These are phyloP conservation scores for Colletotrichum liaoningense DNA, from an alignment of 2,329 filamentous ascomycete genomes.

Conservation along the genomic window DNA sequence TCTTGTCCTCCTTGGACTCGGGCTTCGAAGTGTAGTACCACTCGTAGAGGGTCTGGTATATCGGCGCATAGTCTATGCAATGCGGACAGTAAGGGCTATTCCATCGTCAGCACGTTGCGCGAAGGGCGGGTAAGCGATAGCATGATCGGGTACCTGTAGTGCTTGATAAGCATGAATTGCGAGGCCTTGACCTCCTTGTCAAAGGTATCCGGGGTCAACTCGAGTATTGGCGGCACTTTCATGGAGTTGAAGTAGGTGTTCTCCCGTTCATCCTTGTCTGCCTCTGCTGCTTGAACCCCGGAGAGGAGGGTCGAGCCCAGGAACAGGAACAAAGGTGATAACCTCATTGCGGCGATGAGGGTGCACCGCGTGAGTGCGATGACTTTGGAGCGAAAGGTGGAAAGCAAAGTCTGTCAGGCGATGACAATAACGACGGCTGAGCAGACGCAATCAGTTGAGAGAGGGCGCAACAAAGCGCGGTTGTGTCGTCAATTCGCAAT, in stretches of 20 bases:
- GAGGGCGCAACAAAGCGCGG: constrained; percentile 16
- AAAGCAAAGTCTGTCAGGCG: not conserved
- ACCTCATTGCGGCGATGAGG: constrained; percentile 53
- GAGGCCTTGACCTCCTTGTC: constrained; percentile 65
- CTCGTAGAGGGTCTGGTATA: constrained; percentile 93
- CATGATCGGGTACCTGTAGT: constrained; percentile 68
- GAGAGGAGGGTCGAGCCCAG: constrained; percentile 57
- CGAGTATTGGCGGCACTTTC: constrained; percentile 72
- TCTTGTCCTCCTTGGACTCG: constrained; percentile 62
- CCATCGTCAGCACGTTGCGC: constrained; percentile 7
- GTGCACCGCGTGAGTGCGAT: constrained; percentile 27
- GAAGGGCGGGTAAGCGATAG: constrained; percentile 4
- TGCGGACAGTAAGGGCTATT: constrained; percentile 73
- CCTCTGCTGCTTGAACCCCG: constrained; percentile 52
- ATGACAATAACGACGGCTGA: not conserved
- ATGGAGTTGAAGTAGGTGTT: constrained; percentile 74
- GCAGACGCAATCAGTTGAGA: constrained; percentile 4
- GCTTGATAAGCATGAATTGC: constrained; percentile 69
- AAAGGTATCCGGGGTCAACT: constrained; percentile 69
- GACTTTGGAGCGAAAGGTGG: not conserved
- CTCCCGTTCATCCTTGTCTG: constrained; percentile 46
- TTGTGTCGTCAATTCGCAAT: constrained; percentile 17
- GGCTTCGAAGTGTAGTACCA: constrained; percentile 91
- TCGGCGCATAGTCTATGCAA: constrained; percentile 83
- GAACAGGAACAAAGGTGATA: constrained; percentile 57